Evolutionary conservation across 2,329 filamentous ascomycete genomes (phyloP).

Genomic region (Ascocoryne sarcoides): DNA sequence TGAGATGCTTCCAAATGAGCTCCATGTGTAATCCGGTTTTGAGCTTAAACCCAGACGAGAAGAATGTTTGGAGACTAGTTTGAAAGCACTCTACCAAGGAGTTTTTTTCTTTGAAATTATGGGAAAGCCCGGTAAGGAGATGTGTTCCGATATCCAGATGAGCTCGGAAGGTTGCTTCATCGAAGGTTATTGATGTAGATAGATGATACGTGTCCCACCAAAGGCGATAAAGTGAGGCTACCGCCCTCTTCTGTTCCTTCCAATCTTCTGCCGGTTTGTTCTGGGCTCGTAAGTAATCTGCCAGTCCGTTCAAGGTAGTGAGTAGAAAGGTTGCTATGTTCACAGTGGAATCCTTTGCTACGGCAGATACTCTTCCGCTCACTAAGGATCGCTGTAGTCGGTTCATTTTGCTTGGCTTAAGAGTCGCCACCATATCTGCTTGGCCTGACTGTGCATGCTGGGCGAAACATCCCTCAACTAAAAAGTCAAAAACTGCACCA

Average conservation of each 20-base stretch:
- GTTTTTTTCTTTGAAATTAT: not conserved
- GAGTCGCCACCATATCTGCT: slow-evolving; percentile 36
- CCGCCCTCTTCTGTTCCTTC: slow-evolving; percentile 29
- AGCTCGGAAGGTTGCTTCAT: slow-evolving; percentile 56
- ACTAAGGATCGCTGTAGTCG: slow-evolving; percentile 53
- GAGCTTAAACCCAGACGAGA: slow-evolving; percentile 62
- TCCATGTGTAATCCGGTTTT: slow-evolving; percentile 75
- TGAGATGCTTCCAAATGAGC: slow-evolving; percentile 62
- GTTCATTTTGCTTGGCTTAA: slow-evolving; percentile 43
- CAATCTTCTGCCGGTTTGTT: slow-evolving; percentile 23
- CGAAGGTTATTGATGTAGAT: slow-evolving; percentile 39
- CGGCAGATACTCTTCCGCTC: slow-evolving; percentile 43
- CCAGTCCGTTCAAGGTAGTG: slow-evolving; percentile 34
- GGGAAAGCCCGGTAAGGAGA: slow-evolving; percentile 9
- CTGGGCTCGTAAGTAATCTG: slow-evolving; percentile 34
- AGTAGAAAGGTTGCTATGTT: slow-evolving; percentile 43
- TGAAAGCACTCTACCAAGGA: slow-evolving; percentile 19
- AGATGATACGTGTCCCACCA: slow-evolving; percentile 46
- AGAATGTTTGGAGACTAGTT: slow-evolving; percentile 42
- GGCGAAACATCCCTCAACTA: slow-evolving; percentile 36
- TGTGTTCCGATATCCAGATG: slow-evolving; percentile 40
- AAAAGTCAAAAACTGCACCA: slow-evolving; percentile 43
- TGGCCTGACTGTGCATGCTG: slow-evolving; percentile 34
- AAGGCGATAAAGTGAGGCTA: slow-evolving; percentile 40
- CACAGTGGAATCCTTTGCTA: slow-evolving; percentile 53